Evolutionary conservation across 495 filamentous ascomycete genomes (phyloP).

Genomic region (Aspergillus nanangensis): DNA sequence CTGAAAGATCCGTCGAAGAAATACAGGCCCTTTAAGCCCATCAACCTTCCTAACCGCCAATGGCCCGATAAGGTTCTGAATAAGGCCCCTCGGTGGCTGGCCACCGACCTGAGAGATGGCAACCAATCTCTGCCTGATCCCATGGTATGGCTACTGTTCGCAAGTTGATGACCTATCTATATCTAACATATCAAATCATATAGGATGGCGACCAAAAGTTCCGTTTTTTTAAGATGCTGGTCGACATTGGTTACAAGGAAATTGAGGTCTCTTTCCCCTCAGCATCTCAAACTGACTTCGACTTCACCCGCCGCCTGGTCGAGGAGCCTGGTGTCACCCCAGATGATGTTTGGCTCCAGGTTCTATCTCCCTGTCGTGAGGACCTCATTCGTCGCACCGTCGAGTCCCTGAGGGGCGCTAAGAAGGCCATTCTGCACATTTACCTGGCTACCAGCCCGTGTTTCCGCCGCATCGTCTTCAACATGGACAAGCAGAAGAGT

Average conservation of each 20-base stretch:
- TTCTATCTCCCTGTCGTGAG: conserved; percentile 87
- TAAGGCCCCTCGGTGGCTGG: conserved; percentile 79
- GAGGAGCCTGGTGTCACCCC: conserved; percentile 83
- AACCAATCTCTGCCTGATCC: conserved; percentile 87
- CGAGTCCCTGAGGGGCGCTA: conserved; percentile 80
- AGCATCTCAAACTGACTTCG: conserved; percentile 89
- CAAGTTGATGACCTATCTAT: background rate
- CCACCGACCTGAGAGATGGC: conserved; percentile 81
- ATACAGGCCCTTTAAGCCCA: conserved; percentile 74
- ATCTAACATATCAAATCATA: background rate
- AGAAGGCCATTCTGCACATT: conserved; percentile 95
- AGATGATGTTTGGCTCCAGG: conserved; percentile 93
- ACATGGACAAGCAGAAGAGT: conserved; percentile 76
- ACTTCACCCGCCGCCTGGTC: conserved; percentile 85
- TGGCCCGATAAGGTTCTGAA: conserved; percentile 79
- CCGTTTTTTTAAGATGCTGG: conserved; percentile 91
- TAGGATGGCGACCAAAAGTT: conserved; percentile 93
- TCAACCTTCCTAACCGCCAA: conserved; percentile 81
- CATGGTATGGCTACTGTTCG: conserved; percentile 59
- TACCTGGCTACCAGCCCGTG: conserved; percentile 94
- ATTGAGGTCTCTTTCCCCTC: conserved; percentile 97
- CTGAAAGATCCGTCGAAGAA: conserved; percentile 93
- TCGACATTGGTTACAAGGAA: conserved; percentile 93
- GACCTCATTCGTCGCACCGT: conserved; percentile 91
- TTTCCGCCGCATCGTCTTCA: conserved; percentile 87